Evolutionary conservation across 805 yeast species (phyloP).

Genomic region (Hanseniaspora clermontiae): DNA sequence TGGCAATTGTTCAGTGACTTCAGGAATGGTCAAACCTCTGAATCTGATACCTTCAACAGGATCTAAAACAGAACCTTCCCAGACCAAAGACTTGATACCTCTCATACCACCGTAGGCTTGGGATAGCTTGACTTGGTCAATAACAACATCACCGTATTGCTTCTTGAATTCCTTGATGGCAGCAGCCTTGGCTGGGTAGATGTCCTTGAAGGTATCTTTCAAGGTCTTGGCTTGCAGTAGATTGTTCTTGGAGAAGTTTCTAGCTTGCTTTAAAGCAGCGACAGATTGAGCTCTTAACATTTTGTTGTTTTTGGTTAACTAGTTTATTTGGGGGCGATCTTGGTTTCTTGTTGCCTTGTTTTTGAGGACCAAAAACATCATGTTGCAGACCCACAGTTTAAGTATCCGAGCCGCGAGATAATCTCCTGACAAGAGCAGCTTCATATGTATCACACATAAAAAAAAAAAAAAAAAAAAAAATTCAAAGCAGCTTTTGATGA

Average conservation of each 20-base stretch:
- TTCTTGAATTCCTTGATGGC: slow-evolving; percentile 72
- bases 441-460: no score
- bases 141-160: slow-evolving; percentile 66
- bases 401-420: not conserved
- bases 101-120: slow-evolving; percentile 90
- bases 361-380: no score
- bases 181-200: slow-evolving; percentile 83
- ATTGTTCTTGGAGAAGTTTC: slow-evolving; percentile 5
- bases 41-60: slow-evolving; percentile 78
- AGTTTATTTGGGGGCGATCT: no score
- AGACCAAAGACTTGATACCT: slow-evolving; percentile 71
- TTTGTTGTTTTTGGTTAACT: not conserved
- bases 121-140: slow-evolving; percentile 62
- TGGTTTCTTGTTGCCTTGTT: no score
- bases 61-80: slow-evolving; percentile 82
- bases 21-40: slow-evolving; percentile 76
- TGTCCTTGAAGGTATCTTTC: slow-evolving; percentile 87
- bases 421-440: not conserved
- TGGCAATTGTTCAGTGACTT: slow-evolving; percentile 61
- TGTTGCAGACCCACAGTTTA: no score
- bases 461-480: no score
- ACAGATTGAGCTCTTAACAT: slow-evolving; percentile 10
- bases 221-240: slow-evolving; percentile 39
- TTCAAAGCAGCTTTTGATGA: no score
- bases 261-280: slow-evolving; percentile 3